Percentiles rank a stretch among this genome's conserved stretches.
Conservation (phyloP, 768 basidiomycete genomes). For the Exidia glandulosa region DNA sequence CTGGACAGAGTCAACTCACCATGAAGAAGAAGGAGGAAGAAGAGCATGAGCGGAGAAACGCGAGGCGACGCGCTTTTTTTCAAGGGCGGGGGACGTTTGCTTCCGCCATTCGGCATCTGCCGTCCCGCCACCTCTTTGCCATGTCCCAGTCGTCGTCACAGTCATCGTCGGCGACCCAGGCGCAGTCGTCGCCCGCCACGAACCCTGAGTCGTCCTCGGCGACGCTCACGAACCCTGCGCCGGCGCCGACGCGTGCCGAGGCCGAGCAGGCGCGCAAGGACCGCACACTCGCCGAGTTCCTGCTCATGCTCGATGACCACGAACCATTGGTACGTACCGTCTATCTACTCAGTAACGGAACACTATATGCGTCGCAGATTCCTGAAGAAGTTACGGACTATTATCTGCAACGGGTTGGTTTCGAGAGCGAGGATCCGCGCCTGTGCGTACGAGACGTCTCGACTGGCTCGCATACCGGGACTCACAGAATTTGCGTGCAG, state of each 20-base stretch:
- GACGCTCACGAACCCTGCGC: conserved; percentile 15
- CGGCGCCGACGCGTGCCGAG: conserved; percentile 35
- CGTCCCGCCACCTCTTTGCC: background rate
- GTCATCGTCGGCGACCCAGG: background rate
- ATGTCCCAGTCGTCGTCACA: background rate
- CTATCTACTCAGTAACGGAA: background rate
- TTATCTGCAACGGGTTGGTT: conserved; percentile 91
- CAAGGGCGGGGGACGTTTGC: background rate
- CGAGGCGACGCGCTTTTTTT: background rate
- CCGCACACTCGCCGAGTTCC: conserved; percentile 81
- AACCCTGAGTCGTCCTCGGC: background rate
- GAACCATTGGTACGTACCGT: conserved; percentile 67
- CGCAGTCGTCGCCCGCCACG: background rate
- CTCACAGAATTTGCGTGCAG: conserved; percentile 27
- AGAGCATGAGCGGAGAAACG: conserved; percentile 12
- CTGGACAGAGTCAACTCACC: conserved; percentile 14
- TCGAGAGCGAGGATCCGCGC: conserved; percentile 89
- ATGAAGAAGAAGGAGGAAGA: background rate
- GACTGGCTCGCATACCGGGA: background rate
- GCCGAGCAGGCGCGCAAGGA: conserved; percentile 81
- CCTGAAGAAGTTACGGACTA: conserved; percentile 97
- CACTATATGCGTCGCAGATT: conserved; percentile 40
- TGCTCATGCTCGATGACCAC: conserved; percentile 94
- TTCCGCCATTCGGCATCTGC: background rate
- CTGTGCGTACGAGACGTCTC: conserved; percentile 41